These are phyloP conservation scores for Globisporangium perplexum DNA, from an alignment of 352 stramenopile genomes.

Conservation along the genomic window DNA sequence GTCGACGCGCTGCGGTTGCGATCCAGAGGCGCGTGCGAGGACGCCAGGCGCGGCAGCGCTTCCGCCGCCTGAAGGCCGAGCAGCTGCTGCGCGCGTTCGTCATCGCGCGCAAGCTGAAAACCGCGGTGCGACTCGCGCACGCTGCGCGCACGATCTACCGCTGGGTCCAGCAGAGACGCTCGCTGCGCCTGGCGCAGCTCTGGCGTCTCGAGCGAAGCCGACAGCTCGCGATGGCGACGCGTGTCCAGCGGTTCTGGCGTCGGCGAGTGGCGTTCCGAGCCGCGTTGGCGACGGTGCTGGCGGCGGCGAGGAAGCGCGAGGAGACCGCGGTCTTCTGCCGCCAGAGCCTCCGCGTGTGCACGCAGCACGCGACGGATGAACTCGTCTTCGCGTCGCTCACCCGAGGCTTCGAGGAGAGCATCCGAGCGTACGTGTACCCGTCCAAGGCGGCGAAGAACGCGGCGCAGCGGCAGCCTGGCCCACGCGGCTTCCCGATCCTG, in stretches of 20 bases:
- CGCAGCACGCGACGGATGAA: conserved; percentile 33
- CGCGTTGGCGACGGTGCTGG: conserved; percentile 14
- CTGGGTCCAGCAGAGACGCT: conserved; percentile 34
- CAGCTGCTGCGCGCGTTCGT: conserved; percentile 22
- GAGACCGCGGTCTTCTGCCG: conserved; percentile 28
- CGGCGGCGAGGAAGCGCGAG: conserved; percentile 13
- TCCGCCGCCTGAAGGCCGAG: conserved; percentile 20
- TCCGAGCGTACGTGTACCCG: conserved; percentile 4
- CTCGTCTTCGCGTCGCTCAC: conserved; percentile 29
- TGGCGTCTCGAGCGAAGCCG: conserved; percentile 28
- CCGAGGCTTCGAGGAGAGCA: conserved; percentile 5
- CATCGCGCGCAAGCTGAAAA: conserved; percentile 31
- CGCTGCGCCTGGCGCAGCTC: conserved; percentile 22
- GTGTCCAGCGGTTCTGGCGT: conserved; percentile 28
- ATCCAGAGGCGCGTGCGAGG: conserved; percentile 36
- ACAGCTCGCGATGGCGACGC: conserved; percentile 15
- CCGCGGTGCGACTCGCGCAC: conserved; percentile 9
- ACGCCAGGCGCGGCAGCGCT: conserved; percentile 15
- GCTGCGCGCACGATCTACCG: conserved; percentile 25
- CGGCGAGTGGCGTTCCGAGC: conserved; percentile 17
- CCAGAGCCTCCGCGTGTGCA: conserved; percentile 32
- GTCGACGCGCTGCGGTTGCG: conserved; percentile 21
- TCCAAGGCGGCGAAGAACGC: not conserved
- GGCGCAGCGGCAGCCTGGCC: not conserved
- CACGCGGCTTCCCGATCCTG: conserved; percentile 27